Evolutionary conservation across 2,329 filamentous ascomycete species (phyloP).

Genomic region (Fusarium illudens): DNA sequence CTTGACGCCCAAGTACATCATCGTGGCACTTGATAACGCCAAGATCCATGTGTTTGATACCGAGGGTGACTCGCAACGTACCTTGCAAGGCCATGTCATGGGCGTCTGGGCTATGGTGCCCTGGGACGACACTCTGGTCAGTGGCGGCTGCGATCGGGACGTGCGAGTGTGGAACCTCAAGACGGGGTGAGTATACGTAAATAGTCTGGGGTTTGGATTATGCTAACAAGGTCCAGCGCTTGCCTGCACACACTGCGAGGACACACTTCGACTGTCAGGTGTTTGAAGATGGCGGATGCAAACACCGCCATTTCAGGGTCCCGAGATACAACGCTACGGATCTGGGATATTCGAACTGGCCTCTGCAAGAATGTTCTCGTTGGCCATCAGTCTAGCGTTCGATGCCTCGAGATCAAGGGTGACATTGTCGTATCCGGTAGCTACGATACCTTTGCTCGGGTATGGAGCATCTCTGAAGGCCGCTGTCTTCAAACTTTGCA

Average conservation of each 20-base stretch:
- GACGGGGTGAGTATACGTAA: slow-evolving; percentile 73
- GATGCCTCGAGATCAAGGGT: slow-evolving; percentile 94
- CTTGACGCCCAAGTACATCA: slow-evolving; percentile 93
- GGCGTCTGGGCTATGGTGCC: slow-evolving; percentile 99
- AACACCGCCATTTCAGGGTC: slow-evolving; percentile 97
- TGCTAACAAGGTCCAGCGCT: slow-evolving; percentile 57
- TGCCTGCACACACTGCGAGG: slow-evolving; percentile 86
- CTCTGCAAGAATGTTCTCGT: slow-evolving; percentile 91
- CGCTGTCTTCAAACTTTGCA: slow-evolving; percentile 88
- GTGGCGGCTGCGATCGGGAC: slow-evolving; percentile 94
- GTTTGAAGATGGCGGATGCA: slow-evolving; percentile 95
- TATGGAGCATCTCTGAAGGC: slow-evolving; percentile 98
- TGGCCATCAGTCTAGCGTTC: slow-evolving; percentile 93
- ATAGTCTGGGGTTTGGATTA: background rate
- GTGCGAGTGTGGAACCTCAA: slow-evolving; percentile 97
- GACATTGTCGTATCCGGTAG: slow-evolving; percentile 98
- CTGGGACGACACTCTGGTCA: slow-evolving; percentile 94
- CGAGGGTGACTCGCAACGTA: slow-evolving; percentile 86
- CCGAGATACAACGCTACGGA: slow-evolving; percentile 89
- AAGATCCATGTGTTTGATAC: slow-evolving; percentile 99
- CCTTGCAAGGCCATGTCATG: slow-evolving; percentile 95
- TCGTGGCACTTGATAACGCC: slow-evolving; percentile 96
- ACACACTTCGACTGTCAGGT: slow-evolving; percentile 95
- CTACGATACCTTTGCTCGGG: slow-evolving; percentile 95
- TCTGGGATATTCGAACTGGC: slow-evolving; percentile 93